Percentiles rank a stretch among this genome's conserved stretches.
phyloP scores from a whole-genome alignment of 257 asterid genomes.

The Thymus mandschuricus region DNA sequence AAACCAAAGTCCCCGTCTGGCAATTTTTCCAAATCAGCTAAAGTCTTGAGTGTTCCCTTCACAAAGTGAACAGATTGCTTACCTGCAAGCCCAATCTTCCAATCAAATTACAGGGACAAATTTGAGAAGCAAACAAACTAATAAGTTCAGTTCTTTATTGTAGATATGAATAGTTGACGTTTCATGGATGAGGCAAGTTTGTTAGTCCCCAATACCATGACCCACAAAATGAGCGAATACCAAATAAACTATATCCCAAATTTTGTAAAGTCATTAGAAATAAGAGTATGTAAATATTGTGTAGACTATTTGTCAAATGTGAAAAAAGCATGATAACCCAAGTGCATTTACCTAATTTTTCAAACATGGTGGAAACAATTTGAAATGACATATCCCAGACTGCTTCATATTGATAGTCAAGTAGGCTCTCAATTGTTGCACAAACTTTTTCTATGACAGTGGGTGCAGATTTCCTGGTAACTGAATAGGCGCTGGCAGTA shows the following conservation, averaged over 20 bases:
- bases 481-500: slow-evolving; percentile 40
- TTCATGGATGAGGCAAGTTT: not conserved
- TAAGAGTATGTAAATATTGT: slow-evolving; percentile 10
- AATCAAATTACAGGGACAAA: slow-evolving; percentile 14
- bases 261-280: not conserved
- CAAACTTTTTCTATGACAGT: slow-evolving; percentile 83
- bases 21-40: slow-evolving; percentile 79
- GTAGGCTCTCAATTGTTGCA: slow-evolving; percentile 78
- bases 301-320: slow-evolving; percentile 19
- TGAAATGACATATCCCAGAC: slow-evolving; percentile 89
- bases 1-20: slow-evolving; percentile 80
- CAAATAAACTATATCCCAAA: not conserved
- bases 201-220: slow-evolving; percentile 7
- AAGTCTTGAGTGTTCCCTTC: slow-evolving; percentile 60
- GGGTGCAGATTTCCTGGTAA: slow-evolving; percentile 64
- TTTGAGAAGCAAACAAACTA: slow-evolving; percentile 14
- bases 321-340: slow-evolving; percentile 17
- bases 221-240: slow-evolving; percentile 6
- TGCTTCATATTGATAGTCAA: slow-evolving; percentile 69
- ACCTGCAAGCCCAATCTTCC: slow-evolving; percentile 53
- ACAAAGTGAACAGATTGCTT: slow-evolving; percentile 58
- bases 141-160: not conserved
- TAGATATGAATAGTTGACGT: slow-evolving; percentile 3
- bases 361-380: slow-evolving; percentile 78
- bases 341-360: slow-evolving; percentile 71